These are phyloP conservation scores for Thelonectria olida DNA, from an alignment of 2,329 filamentous ascomycete genomes.

Conservation along the genomic window DNA sequence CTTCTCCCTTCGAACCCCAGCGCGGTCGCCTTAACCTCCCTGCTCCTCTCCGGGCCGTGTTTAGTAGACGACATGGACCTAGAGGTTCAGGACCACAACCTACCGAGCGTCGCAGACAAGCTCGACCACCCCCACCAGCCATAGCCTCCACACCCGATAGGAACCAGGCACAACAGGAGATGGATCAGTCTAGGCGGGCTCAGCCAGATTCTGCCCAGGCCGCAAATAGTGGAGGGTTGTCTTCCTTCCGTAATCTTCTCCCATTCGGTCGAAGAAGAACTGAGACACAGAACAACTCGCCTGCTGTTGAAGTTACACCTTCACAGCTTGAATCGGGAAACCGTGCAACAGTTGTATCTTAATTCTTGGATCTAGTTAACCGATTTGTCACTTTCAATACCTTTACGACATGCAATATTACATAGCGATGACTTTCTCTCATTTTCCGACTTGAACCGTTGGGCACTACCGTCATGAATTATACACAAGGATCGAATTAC, in stretches of 20 bases:
- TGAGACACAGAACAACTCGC: conserved; percentile 18
- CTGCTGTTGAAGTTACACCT: conserved; percentile 47
- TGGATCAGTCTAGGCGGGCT: not conserved
- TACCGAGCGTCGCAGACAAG: conserved; percentile 6
- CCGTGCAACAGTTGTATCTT: conserved; percentile 36
- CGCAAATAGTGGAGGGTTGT: conserved; percentile 37
- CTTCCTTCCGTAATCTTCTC: conserved; percentile 45
- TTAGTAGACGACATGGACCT: conserved; percentile 41
- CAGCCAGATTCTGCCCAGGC: not conserved
- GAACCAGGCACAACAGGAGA: conserved; percentile 22
- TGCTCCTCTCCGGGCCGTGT: conserved; percentile 50
- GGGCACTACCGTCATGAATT: conserved; percentile 41
- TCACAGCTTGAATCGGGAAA: conserved; percentile 58
- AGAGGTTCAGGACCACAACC: not conserved
- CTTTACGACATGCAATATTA: conserved; percentile 35
- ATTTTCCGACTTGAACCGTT: conserved; percentile 30
- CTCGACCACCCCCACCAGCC: no score
- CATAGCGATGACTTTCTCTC: conserved; percentile 45
- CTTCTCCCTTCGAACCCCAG: conserved; percentile 44
- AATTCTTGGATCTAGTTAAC: conserved; percentile 19
- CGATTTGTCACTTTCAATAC: conserved; percentile 17
- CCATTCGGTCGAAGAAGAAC: conserved; percentile 44
- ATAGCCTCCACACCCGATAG: conserved; percentile 7
- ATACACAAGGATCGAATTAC: conserved; percentile 38
- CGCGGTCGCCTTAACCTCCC: conserved; percentile 61